These are phyloP conservation scores for Hymenoscyphus repandus DNA, from an alignment of 2,329 filamentous ascomycete species.

Conservation along the genomic window DNA sequence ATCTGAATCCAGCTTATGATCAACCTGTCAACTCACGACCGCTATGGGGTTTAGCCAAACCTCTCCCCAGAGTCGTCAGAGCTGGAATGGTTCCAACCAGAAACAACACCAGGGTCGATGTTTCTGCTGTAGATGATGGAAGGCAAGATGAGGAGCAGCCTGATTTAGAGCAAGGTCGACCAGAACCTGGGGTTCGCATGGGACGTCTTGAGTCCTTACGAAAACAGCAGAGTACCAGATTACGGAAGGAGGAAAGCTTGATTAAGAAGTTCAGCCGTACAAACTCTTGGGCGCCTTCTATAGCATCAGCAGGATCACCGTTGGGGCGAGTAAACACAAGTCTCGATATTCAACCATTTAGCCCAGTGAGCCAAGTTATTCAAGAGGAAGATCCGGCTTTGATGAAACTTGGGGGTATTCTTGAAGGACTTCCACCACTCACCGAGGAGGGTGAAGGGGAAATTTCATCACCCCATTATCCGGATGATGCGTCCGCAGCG, in stretches of 20 bases:
- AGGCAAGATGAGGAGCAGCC: slow-evolving; percentile 34
- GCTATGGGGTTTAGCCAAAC: slow-evolving; percentile 49
- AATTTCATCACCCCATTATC: slow-evolving; percentile 8
- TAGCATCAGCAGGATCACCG: not conserved
- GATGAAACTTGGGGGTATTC: not conserved
- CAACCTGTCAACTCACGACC: slow-evolving; percentile 44
- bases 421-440: not conserved
- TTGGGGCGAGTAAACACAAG: not conserved
- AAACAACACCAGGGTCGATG: slow-evolving; percentile 34
- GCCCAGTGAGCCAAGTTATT: not conserved
- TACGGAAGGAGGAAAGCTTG: slow-evolving; percentile 19
- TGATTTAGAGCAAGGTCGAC: slow-evolving; percentile 38
- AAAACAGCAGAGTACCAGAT: slow-evolving; percentile 20
- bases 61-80: slow-evolving; percentile 47
- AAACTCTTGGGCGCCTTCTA: not conserved
- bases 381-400: not conserved
- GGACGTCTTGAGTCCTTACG: slow-evolving; percentile 13
- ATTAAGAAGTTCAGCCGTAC: slow-evolving; percentile 3
- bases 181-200: slow-evolving; percentile 29
- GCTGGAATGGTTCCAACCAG: slow-evolving; percentile 46
- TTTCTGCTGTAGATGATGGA: slow-evolving; percentile 31
- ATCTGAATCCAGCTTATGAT: slow-evolving; percentile 50
- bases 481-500: slow-evolving; percentile 19
- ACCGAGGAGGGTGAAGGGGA: not conserved
- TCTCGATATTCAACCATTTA: not conserved